These are phyloP conservation scores for Lachancea lanzarotensis DNA, from an alignment of 805 yeast genomes.

Conservation along the genomic window DNA sequence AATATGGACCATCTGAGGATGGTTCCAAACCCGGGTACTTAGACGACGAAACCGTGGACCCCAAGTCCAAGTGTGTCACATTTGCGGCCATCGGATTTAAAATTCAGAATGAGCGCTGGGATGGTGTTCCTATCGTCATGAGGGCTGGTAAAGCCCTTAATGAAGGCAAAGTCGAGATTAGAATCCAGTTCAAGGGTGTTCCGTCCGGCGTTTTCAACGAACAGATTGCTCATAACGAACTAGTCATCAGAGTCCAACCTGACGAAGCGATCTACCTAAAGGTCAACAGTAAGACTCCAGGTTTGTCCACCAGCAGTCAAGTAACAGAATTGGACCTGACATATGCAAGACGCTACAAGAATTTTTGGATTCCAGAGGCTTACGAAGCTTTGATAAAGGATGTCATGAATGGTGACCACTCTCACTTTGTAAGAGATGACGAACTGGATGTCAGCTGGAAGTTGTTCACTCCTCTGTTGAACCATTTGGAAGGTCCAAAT, in stretches of 20 bases:
- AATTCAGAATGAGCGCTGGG: constrained; percentile 94
- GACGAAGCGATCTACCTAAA: constrained; percentile 89
- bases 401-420: constrained; percentile 84
- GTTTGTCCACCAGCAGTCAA: constrained; percentile 73
- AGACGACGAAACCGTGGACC: constrained; percentile 85
- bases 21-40: constrained; percentile 85
- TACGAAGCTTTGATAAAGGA: constrained; percentile 94
- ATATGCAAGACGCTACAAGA: constrained; percentile 71
- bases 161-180: constrained; percentile 89
- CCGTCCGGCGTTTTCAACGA: constrained; percentile 69
- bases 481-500: constrained; percentile 65
- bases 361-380: constrained; percentile 95
- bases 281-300: constrained; percentile 90
- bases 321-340: constrained; percentile 88
- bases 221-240: constrained; percentile 81
- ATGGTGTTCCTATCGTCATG: constrained; percentile 91
- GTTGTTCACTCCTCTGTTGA: constrained; percentile 84
- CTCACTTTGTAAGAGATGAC: constrained; percentile 96
- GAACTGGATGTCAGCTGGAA: constrained; percentile 92
- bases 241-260: constrained; percentile 92
- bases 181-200: constrained; percentile 86
- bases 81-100: constrained; percentile 78
- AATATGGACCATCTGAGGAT: constrained; percentile 76
- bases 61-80: constrained; percentile 81
- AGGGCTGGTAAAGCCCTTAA: constrained; percentile 98